These are phyloP conservation scores for Cercospora sojina DNA, from an alignment of 2,329 filamentous ascomycete species.

Conservation along the genomic window DNA sequence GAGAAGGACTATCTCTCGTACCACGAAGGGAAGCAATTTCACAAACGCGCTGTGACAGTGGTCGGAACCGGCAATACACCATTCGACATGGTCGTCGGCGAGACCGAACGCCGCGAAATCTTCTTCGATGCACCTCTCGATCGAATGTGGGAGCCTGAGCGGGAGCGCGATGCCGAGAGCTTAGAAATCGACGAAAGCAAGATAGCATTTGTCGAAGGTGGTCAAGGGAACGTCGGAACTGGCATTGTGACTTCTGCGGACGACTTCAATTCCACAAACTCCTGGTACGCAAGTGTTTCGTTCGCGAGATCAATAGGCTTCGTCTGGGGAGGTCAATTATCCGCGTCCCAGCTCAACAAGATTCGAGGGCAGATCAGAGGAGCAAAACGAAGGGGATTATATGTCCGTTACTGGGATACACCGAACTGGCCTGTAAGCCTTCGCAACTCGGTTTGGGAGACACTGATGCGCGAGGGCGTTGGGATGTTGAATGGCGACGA, in stretches of 20 bases:
- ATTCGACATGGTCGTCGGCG: slow-evolving; percentile 56
- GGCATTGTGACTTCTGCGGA: slow-evolving; percentile 38
- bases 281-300: slow-evolving; percentile 64
- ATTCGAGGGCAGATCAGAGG: slow-evolving; percentile 54
- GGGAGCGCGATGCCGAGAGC: neutral
- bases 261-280: slow-evolving; percentile 56
- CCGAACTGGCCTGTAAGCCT: slow-evolving; percentile 56
- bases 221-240: slow-evolving; percentile 46
- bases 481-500: slow-evolving; percentile 61
- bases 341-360: slow-evolving; percentile 45
- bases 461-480: slow-evolving; percentile 53
- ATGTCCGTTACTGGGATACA: slow-evolving; percentile 58
- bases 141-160: slow-evolving; percentile 18
- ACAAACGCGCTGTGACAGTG: slow-evolving; percentile 62
- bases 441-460: slow-evolving; percentile 56
- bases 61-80: slow-evolving; percentile 66
- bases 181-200: neutral
- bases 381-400: slow-evolving; percentile 54
- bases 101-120: slow-evolving; percentile 57
- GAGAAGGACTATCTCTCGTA: slow-evolving; percentile 53
- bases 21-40: slow-evolving; percentile 52
- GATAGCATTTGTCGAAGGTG: slow-evolving; percentile 29
- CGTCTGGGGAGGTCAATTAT: slow-evolving; percentile 50
- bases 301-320: slow-evolving; percentile 55
- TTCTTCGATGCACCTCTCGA: slow-evolving; percentile 39